Percentiles rank a stretch among this genome's conserved stretches.
Evolutionary conservation across 176 grass and related monocot species (phyloP).

Genomic region (Rhynchospora pubera): DNA sequence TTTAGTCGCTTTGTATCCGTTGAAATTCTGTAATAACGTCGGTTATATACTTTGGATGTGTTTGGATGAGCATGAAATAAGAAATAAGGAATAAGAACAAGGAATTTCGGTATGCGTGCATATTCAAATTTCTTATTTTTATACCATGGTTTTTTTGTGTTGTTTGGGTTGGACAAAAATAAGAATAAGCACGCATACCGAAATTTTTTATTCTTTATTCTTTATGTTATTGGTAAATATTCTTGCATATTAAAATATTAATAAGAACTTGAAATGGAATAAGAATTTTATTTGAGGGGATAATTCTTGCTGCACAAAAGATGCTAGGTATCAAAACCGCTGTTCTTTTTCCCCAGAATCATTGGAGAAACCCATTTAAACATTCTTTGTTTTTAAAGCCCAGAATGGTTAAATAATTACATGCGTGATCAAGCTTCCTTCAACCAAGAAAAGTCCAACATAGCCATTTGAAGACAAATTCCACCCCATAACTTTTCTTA

Average conservation of each 20-base stretch:
- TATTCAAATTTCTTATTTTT: too few relatives aligned
- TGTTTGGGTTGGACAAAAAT: too few relatives aligned
- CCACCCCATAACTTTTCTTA: not conserved
- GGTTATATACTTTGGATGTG: too few relatives aligned
- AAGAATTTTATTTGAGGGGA: not conserved
- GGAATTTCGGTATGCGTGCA: too few relatives aligned
- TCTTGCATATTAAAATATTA: not conserved
- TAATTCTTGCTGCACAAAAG: not conserved
- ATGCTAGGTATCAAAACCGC: not conserved
- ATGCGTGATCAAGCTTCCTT: conserved; percentile 17
- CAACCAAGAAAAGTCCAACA: conserved; percentile 1
- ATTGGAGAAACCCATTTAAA: not conserved
- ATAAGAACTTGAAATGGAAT: not conserved
- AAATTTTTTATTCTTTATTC: too few relatives aligned
- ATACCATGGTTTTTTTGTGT: too few relatives aligned
- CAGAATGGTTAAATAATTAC: conserved; percentile 6
- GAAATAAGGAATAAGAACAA: too few relatives aligned
- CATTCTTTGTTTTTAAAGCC: not conserved
- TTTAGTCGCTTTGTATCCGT: not conserved
- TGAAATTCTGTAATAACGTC: too few relatives aligned
- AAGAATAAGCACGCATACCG: too few relatives aligned
- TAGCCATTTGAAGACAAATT: not conserved
- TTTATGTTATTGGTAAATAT: not conserved
- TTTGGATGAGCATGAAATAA: too few relatives aligned
- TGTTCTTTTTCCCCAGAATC: not conserved